Conservation (phyloP, 2,329 filamentous ascomycete species). For the Lecanicillium sp. region DNA sequence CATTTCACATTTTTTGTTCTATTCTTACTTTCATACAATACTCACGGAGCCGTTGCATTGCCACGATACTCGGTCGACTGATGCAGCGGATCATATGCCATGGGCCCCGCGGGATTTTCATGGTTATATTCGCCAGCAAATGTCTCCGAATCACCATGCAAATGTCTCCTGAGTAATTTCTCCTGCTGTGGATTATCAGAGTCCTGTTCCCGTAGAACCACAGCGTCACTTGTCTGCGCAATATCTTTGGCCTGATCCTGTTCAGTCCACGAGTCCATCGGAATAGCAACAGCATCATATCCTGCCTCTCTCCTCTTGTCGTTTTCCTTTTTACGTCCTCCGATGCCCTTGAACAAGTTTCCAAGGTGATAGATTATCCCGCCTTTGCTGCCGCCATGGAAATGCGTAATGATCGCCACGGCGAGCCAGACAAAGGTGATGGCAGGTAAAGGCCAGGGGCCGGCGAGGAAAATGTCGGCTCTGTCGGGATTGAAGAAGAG, state of each 20-base stretch:
- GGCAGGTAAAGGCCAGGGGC: constrained; percentile 23
- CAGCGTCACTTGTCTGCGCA: no score
- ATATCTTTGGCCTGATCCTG: background rate
- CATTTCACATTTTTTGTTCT: no score
- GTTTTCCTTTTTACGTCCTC: constrained; percentile 4
- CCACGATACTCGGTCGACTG: constrained; percentile 4
- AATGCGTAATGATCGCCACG: constrained; percentile 24
- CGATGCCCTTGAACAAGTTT: constrained; percentile 12
- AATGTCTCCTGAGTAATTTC: constrained; percentile 5
- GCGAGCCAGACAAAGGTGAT: constrained; percentile 25
- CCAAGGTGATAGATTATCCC: no score
- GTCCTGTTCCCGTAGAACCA: background rate
- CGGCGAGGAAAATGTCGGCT: constrained; percentile 15
- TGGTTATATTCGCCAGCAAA: background rate
- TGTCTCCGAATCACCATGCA: constrained; percentile 1
- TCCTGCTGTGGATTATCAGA: background rate
- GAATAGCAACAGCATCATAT: background rate
- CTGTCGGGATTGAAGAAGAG: constrained; percentile 15
- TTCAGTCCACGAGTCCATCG: background rate
- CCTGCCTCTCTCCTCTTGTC: background rate
- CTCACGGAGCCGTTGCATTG: background rate
- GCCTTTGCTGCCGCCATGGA: constrained; percentile 16
- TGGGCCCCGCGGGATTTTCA: constrained; percentile 1
- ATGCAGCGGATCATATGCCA: constrained; percentile 5
- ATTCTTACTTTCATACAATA: no score